Base-by-base conservation (phyloP, 2,329 filamentous ascomycete genomes). In the Fusarium chaquense region DNA sequence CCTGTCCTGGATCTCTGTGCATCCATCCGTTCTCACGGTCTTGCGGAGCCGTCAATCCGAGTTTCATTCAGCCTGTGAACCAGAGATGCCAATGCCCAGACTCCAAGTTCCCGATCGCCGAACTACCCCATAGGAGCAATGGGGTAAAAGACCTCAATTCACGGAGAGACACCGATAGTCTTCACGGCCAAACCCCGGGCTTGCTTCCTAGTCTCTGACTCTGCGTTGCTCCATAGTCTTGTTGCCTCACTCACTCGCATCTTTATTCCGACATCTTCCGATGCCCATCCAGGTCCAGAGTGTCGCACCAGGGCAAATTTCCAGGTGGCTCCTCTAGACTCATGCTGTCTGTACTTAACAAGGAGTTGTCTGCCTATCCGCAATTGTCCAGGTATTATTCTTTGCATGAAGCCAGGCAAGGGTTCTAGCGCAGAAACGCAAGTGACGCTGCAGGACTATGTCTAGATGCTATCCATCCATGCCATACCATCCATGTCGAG, bases 361-460 rank as follows among this genome's bases (percentile, higher is more conserved):
- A 58, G 45, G 45, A 43, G 45, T 26, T 22, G 24, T 11, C 16
- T 35, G 35, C 30, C 22, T 49, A 49, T 16, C 30, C 18, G n/a
- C 18, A 26, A 33, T 11, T 51, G 28, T 20, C 24, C 49, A 20
- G 49, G 33, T 33, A 28, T 51, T 28, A 51, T 63, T 63, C 60
- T 55, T 57, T 67, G 67, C 61, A 71, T 64, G 58, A 58, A 40
- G 64, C 51, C 67, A 61, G 46, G 26, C 49, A 51, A 51, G 49
- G 49, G 53, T 54, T 62, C 66, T 74, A 73, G 59, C 67, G 70
- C 59, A 58, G 43, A 33, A 73, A 67, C 62, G 60, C 70, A 61
- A 63, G 59, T 51, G 47, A 68, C 28, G 58, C 55, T 72, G 72
- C 69, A 73, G 44, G 72, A 71, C 54, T 58, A 58, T 71, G 55